Evolutionary conservation across 2,329 filamentous ascomycete genomes (phyloP), one percentile per base, ranked within the genome.

Genomic region (Exophiala viscosa): DNA sequence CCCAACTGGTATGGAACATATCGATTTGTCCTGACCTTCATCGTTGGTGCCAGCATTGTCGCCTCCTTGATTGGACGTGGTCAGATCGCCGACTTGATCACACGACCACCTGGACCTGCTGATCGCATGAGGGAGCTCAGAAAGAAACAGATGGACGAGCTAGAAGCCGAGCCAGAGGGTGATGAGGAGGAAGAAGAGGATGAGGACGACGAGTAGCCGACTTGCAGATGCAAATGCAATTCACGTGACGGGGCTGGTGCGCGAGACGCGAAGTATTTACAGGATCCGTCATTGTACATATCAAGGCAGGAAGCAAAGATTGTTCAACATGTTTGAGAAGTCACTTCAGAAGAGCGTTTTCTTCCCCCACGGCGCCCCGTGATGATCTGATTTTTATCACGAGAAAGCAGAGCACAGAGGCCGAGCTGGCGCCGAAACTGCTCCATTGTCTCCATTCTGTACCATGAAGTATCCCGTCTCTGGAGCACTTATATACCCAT

Each of bases 11-110:
- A 96, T 69, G 80, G 78, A 54, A 87, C 85, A 45, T 96, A 96
- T 75, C 88, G 92, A 32, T 96, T 96, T 70, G 85, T 95, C 7
- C 78, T 96, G 62, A 96, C 92, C 2, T 92, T 91, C 68, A 80
- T 96, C 55, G 91, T 96, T 23, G 91, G 92, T 35, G 76, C 82
- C 39, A 85, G 87, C 58, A 92, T 96, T 61, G 83, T 93, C 38
- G 74, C 89, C 62, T 92, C 83, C 58, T 75, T 96, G 60, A 80
- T 96, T 58, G 90, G 89, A 36, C 84, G 91, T 56, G 87, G 90
- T 64, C 86, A 91, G 73, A 84, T 95, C 61, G 78, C 76, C 38
- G 76, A 82, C 61, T 74, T 77, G 64, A 73, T 84, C 61, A 75
- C 67, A 47, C 68, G 66, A 57, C 60, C 70, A 34, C 66, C 72